These are phyloP conservation scores for Colletotrichum somersetense DNA, from an alignment of 2,329 filamentous ascomycete species.

Conservation along the genomic window DNA sequence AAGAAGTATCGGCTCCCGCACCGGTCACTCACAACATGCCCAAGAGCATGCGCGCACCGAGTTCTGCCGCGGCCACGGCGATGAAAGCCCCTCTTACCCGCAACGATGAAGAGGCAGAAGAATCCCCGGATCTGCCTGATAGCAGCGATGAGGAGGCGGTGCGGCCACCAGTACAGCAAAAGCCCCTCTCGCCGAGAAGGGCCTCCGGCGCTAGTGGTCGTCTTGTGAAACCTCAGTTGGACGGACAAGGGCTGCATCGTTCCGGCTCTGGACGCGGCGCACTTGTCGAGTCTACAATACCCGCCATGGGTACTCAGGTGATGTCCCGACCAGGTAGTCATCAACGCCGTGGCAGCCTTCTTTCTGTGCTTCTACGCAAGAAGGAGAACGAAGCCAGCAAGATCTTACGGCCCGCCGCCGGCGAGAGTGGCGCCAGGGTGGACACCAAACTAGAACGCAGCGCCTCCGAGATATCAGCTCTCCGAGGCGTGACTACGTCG, in stretches of 20 bases:
- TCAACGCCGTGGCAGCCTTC: constrained; percentile 63
- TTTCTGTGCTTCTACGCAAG: constrained; percentile 75
- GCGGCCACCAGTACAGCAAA: constrained; percentile 31
- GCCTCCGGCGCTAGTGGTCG: constrained; percentile 34
- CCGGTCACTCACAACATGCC: constrained; percentile 72
- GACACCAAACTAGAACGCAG: constrained; percentile 74
- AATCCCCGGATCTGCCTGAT: constrained; percentile 71
- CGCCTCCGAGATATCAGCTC: constrained; percentile 62
- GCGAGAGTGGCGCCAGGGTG: constrained; percentile 70
- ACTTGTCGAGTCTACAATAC: constrained; percentile 45
- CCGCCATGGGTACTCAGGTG: constrained; percentile 43
- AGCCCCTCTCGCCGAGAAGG: constrained; percentile 43
- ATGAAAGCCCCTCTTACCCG: constrained; percentile 50
- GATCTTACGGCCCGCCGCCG: constrained; percentile 64
- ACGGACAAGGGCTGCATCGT: constrained; percentile 50
- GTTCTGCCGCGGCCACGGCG: constrained; percentile 51
- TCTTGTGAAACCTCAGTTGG: constrained; percentile 44
- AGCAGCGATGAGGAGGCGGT: constrained; percentile 63
- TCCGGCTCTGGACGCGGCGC: constrained; percentile 58
- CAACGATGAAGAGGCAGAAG: constrained; percentile 60
- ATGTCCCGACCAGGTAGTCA: constrained; percentile 47
- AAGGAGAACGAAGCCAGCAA: constrained; percentile 66
- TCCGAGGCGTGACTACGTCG: constrained; percentile 54
- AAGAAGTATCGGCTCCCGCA: constrained; percentile 76
- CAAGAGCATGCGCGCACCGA: constrained; percentile 50